Percentiles rank a stretch among this genome's conserved stretches.
These are phyloP conservation scores for Phytophthora ramorum DNA, from an alignment of 352 stramenopile genomes.

Conservation along the genomic window DNA sequence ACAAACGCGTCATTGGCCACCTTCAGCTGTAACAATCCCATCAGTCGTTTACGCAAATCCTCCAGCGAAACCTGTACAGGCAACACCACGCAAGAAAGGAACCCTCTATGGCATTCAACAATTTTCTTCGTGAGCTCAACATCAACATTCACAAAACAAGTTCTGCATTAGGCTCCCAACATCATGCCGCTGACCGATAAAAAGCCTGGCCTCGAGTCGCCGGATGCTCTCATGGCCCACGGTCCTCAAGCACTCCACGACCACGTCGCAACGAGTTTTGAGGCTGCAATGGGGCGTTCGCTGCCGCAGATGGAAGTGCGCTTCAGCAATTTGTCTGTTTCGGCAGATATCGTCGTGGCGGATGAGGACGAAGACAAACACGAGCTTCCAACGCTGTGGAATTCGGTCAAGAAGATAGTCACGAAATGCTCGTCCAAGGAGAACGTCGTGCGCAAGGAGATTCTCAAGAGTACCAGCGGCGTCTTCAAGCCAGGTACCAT, in stretches of 20 bases:
- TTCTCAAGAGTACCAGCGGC: slow-evolving; percentile 54
- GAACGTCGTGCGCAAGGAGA: slow-evolving; percentile 48
- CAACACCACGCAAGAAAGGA: not conserved
- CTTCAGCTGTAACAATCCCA: not conserved
- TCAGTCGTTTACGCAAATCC: not conserved
- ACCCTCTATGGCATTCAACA: slow-evolving; percentile 14
- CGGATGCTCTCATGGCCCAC: slow-evolving; percentile 32
- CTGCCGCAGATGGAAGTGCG: slow-evolving; percentile 51
- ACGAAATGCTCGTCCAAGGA: slow-evolving; percentile 38
- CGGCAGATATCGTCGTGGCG: slow-evolving; percentile 35
- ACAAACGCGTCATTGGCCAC: no score
- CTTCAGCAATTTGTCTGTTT: slow-evolving; percentile 37
- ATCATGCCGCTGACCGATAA: slow-evolving; percentile 11
- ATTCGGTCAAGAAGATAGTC: slow-evolving; percentile 41
- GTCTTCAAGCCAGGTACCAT: slow-evolving; percentile 52
- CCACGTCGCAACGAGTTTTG: slow-evolving; percentile 37
- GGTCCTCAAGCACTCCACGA: slow-evolving; percentile 41
- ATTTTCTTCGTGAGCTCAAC: slow-evolving; percentile 6
- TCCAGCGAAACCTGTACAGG: no score
- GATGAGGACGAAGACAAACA: slow-evolving; percentile 19
- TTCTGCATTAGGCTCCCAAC: slow-evolving; percentile 1
- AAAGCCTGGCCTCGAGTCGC: slow-evolving; percentile 27
- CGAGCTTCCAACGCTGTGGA: slow-evolving; percentile 50
- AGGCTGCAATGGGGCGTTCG: slow-evolving; percentile 41
- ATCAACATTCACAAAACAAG: not conserved